Conservation (phyloP, 176 grass and related monocot species). For the Musa acuminata region DNA sequence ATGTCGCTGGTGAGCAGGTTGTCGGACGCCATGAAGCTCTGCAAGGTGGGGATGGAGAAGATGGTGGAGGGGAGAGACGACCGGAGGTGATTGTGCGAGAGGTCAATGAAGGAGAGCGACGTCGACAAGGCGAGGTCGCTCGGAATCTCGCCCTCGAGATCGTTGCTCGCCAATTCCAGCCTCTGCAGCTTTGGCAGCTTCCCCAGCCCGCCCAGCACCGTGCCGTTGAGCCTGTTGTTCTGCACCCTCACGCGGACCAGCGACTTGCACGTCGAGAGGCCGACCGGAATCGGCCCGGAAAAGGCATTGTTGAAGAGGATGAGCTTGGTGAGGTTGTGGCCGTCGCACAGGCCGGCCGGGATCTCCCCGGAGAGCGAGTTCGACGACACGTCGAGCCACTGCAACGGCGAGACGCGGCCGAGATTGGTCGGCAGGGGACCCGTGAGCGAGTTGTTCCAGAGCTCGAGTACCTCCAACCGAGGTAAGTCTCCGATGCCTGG, state of each 20-base stretch:
- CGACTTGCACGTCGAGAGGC: conserved; percentile 54
- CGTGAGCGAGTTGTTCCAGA: conserved; percentile 85
- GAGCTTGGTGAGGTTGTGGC: conserved; percentile 51
- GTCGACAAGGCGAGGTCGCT: conserved; percentile 43
- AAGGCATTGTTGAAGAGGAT: conserved; percentile 83
- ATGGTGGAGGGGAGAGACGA: conserved; percentile 52
- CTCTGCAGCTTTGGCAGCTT: conserved; percentile 59
- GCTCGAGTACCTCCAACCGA: conserved; percentile 60
- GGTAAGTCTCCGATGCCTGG: conserved; percentile 44
- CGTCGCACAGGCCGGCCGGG: conserved; percentile 51
- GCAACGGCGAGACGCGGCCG: conserved; percentile 48
- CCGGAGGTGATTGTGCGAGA: conserved; percentile 60
- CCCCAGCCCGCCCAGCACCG: conserved; percentile 50
- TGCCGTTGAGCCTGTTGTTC: conserved; percentile 58
- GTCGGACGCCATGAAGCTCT: conserved; percentile 69
- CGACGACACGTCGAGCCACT: conserved; percentile 91
- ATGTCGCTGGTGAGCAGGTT: conserved; percentile 64
- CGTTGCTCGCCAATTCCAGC: conserved; percentile 62
- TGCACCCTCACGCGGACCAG: conserved; percentile 72
- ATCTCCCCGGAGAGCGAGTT: conserved; percentile 47
- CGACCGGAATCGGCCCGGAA: conserved; percentile 46
- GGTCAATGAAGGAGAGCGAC: conserved; percentile 74
- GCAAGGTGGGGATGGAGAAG: conserved; percentile 42
- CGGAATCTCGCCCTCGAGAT: conserved; percentile 66
- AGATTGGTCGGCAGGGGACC: conserved; percentile 49